phyloP scores from a whole-genome alignment of 768 basidiomycete species.

The Tylopilus sp. region DNA sequence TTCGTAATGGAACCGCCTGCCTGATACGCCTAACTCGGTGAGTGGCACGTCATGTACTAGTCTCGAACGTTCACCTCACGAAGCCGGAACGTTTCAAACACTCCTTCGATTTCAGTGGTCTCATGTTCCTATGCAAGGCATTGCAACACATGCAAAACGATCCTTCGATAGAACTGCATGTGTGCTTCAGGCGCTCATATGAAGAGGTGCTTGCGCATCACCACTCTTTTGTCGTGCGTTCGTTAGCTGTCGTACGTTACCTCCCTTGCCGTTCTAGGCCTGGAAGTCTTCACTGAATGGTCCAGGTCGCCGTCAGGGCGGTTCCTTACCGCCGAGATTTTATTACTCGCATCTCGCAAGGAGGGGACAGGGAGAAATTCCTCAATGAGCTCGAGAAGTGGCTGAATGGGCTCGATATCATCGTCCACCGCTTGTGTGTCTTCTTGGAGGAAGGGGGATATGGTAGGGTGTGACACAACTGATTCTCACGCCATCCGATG shows the following conservation, averaged over 20 bases:
- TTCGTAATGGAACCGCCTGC: conserved; percentile 54
- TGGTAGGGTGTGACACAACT: conserved; percentile 43
- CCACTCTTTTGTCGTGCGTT: conserved; percentile 64
- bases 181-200: conserved; percentile 70
- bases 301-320: conserved; percentile 58
- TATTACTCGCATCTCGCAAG: conserved; percentile 58
- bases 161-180: conserved; percentile 48
- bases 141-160: conserved; percentile 64
- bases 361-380: conserved; percentile 58
- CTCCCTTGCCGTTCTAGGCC: not conserved
- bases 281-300: not conserved
- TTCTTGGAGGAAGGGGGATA: conserved; percentile 61
- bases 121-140: conserved; percentile 65
- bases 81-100: conserved; percentile 1
- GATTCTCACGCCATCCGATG: conserved; percentile 8
- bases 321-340: conserved; percentile 63
- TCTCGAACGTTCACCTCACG: not conserved
- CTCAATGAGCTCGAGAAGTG: conserved; percentile 56
- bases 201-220: conserved; percentile 65
- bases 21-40: conserved; percentile 67
- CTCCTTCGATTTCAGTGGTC: conserved; percentile 43
- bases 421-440: conserved; percentile 46
- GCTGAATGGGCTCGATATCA: conserved; percentile 56
- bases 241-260: conserved; percentile 34
- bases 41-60: conserved; percentile 22